Percentiles rank a stretch among this genome's conserved stretches.
These are phyloP conservation scores for Polyporus tsugae DNA, from an alignment of 1,284 basidiomycete genomes.

Conservation along the genomic window DNA sequence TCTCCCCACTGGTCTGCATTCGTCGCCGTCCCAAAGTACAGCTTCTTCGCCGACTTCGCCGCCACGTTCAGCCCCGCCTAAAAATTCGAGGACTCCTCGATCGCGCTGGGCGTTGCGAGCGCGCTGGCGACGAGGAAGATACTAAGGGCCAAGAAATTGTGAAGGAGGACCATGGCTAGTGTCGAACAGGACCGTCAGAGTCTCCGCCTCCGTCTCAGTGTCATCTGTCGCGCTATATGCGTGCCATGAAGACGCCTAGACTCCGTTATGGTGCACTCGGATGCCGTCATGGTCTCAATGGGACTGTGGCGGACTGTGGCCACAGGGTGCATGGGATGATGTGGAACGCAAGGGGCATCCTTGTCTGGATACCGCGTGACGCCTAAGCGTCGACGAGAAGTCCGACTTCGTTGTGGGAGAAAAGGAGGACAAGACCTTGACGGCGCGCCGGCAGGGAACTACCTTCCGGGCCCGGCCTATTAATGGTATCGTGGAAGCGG, in stretches of 20 bases:
- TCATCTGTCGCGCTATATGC: neutral
- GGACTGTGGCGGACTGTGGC: neutral
- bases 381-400: neutral
- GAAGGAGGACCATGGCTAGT: neutral
- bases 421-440: neutral
- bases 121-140: neutral
- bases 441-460: neutral
- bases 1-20: slow-evolving; percentile 63
- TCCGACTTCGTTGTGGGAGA: neutral
- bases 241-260: neutral
- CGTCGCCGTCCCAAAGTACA: slow-evolving; percentile 70
- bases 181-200: neutral
- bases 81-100: neutral
- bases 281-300: slow-evolving; percentile 2
- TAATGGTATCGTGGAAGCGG: neutral
- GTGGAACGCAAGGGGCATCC: neutral
- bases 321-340: neutral
- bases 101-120: neutral
- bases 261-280: neutral
- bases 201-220: neutral
- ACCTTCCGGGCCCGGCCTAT: neutral
- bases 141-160: neutral
- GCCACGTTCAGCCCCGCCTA: slow-evolving; percentile 43
- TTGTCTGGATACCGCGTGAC: neutral
- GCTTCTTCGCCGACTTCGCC: slow-evolving; percentile 57